Evolutionary conservation across 1,284 basidiomycete species (phyloP).

Genomic region (Ceraceosorus guamensis): DNA sequence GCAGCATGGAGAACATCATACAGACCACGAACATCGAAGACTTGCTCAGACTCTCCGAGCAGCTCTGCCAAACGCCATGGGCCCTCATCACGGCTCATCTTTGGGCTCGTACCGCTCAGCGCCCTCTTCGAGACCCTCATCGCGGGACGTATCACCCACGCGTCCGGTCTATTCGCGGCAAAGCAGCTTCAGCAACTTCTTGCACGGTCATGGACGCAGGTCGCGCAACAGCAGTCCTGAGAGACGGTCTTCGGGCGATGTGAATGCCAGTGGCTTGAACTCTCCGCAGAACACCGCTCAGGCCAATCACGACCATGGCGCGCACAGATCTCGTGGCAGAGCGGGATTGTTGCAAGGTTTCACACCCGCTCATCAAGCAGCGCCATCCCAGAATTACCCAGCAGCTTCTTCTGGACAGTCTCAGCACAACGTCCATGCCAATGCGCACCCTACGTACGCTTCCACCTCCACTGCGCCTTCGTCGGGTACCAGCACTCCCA

Average conservation of each 20-base stretch:
- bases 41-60: constrained; percentile 8
- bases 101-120: background rate
- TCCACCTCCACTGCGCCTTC: constrained; percentile 1
- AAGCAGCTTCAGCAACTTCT: background rate
- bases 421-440: background rate
- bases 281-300: too few relatives aligned
- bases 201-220: background rate
- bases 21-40: constrained; percentile 36
- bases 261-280: too few relatives aligned
- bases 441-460: background rate
- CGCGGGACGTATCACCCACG: constrained; percentile 1
- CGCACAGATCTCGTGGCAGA: too few relatives aligned
- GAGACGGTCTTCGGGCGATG: background rate
- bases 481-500: constrained; percentile 16
- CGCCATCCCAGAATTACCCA: background rate
- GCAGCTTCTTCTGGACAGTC: background rate
- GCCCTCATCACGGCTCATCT: background rate
- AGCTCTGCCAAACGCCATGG: constrained; percentile 4
- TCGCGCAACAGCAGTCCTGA: background rate
- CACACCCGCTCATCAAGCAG: background rate
- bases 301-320: too few relatives aligned
- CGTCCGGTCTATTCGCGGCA: background rate
- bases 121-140: background rate
- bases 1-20: constrained; percentile 7
- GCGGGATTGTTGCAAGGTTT: background rate